Conservation (phyloP, 306 rosid genomes). For the Quercus parvula region DNA sequence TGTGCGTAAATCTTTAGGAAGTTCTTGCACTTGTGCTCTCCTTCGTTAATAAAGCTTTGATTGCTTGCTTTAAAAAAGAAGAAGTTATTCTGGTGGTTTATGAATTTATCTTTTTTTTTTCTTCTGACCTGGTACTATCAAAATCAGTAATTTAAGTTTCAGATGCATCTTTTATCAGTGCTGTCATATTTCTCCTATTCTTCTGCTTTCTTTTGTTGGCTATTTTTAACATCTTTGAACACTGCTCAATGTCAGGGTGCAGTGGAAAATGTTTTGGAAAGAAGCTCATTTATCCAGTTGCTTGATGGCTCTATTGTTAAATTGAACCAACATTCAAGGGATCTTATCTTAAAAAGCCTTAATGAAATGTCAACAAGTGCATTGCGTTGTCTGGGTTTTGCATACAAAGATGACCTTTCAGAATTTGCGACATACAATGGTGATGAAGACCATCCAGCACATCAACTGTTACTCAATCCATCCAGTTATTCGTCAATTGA, state of each 20-base stretch:
- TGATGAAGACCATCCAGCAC: slow-evolving; percentile 84
- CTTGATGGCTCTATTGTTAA: slow-evolving; percentile 62
- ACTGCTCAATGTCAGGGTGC: slow-evolving; percentile 63
- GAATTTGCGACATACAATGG: slow-evolving; percentile 54
- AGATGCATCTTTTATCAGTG: neutral
- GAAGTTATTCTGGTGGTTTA: neutral
- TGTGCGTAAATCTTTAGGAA: no score
- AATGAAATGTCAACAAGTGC: slow-evolving; percentile 82
- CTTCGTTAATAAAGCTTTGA: no score
- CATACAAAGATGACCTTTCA: slow-evolving; percentile 74
- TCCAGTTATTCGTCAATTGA: slow-evolving; percentile 74
- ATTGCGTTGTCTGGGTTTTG: slow-evolving; percentile 90
- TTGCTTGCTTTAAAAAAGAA: no score
- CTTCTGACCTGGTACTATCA: neutral
- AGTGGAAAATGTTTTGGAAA: slow-evolving; percentile 71
- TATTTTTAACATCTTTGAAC: neutral
- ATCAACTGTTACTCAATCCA: slow-evolving; percentile 77
- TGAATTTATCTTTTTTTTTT: neutral
- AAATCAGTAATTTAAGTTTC: neutral
- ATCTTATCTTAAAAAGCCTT: slow-evolving; percentile 56
- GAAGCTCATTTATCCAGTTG: slow-evolving; percentile 73
- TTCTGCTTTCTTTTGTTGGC: neutral
- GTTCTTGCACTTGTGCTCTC: no score
- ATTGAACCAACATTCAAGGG: slow-evolving; percentile 56
- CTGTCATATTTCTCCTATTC: neutral